Evolutionary conservation across 495 filamentous ascomycete species (phyloP).

Genomic region (Pyrenopolyporus hunteri): DNA sequence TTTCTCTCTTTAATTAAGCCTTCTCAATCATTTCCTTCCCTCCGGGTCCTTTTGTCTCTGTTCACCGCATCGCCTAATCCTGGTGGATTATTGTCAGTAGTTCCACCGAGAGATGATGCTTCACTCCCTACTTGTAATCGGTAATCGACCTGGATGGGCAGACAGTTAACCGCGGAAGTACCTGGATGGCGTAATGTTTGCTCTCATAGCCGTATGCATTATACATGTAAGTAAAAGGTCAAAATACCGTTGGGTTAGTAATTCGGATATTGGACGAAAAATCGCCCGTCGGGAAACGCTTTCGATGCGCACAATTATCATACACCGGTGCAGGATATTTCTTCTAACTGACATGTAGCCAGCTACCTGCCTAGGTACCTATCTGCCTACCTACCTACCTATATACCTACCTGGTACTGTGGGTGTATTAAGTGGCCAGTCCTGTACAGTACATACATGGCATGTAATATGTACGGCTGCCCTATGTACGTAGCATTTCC

Average conservation of each 20-base stretch:
- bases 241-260: conserved; percentile 3
- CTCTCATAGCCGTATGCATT: neutral
- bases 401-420: too few relatives aligned
- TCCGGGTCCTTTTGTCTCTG: conserved; percentile 7
- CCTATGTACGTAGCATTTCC: conserved; percentile 26
- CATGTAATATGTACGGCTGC: conserved; percentile 20
- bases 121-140: neutral
- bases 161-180: neutral
- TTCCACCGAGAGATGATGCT: neutral
- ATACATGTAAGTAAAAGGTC: neutral
- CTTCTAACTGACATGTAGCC: too few relatives aligned
- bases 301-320: conserved; percentile 14
- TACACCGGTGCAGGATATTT: too few relatives aligned
- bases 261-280: conserved; percentile 6
- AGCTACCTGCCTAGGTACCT: too few relatives aligned
- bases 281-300: conserved; percentile 20
- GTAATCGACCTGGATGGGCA: neutral
- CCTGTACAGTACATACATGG: neutral
- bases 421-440: conserved; percentile 3
- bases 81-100: neutral
- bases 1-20: too few relatives aligned
- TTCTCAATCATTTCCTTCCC: conserved; percentile 8
- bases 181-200: conserved; percentile 26
- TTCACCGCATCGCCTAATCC: conserved; percentile 27
- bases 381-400: too few relatives aligned